Evolutionary conservation across 2,329 filamentous ascomycete species (phyloP), one percentile per base, ranked within the genome.

Genomic region (Alternaria brassicicola): DNA sequence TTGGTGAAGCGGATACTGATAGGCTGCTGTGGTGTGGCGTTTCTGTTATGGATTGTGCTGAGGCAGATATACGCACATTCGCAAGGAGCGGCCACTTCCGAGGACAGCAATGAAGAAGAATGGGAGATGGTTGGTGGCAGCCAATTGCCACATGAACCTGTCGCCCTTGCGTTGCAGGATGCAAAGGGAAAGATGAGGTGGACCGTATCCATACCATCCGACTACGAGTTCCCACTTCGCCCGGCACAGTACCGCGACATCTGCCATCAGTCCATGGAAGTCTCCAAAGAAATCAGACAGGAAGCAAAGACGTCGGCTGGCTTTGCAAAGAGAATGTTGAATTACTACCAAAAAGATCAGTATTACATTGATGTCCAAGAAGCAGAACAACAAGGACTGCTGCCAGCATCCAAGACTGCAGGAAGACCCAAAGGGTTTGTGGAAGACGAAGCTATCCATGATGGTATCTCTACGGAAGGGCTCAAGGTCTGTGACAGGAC

Each of bases 191-290:
- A 83, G 50, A 81, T 87, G 10, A 89, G 85, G 73, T 96, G 92
- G 92, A 95, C 92, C 0, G 85, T 96, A 10, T 92, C 87, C 1
- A 93, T 96, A 35, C 92, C 92, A 1, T 81, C 83, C 6, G 83
- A 83, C 56, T 80, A 83, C 43, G 80, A 82, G 3, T 94, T 94
- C 59, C 92, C 92, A 1, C 76, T 95, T 2, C 77, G 82, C 0
- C 83, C 85, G 19, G 77, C 83, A 9, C 85, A 92, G 61, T 95
- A 95, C 71, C 77, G 82, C 13, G 85, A 89, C 39, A 88, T 96
- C 58, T 91, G 89, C 71, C 80, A 79, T 26, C 86, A 89, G 65
- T 89, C 89, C 48, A 84, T 83, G 59, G 85, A 91, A 70, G 84
- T 91, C 26, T 85, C 89, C 2, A 80, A 84, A 78, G 70, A 80